Evolutionary conservation across 257 asterid genomes (phyloP).

Genomic region (Gynochthodes officinalis): DNA sequence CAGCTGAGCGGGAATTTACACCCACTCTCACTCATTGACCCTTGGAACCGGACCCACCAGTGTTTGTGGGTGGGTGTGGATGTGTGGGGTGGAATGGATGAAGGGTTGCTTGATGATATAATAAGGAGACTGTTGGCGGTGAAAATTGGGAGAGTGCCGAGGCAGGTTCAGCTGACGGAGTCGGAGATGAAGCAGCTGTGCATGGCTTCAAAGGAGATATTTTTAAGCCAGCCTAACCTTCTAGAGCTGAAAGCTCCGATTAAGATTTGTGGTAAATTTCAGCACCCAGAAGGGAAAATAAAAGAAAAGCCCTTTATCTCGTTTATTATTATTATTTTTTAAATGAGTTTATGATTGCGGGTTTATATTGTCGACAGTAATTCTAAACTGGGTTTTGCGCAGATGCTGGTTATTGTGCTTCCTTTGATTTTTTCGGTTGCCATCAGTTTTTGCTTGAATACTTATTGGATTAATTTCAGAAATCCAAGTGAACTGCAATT

Average conservation of each 20-base stretch:
- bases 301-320: background rate
- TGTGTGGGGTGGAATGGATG: slow-evolving; percentile 22
- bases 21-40: slow-evolving; percentile 1
- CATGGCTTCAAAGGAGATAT: slow-evolving; percentile 24
- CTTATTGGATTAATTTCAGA: background rate
- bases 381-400: background rate
- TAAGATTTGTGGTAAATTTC: slow-evolving; percentile 31
- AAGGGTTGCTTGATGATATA: slow-evolving; percentile 29
- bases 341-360: too few relatives aligned
- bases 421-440: background rate
- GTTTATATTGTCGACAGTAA: background rate
- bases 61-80: background rate
- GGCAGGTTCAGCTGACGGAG: slow-evolving; percentile 31
- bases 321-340: background rate
- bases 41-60: too few relatives aligned
- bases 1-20: slow-evolving; percentile 19
- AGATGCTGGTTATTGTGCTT: background rate
- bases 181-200: slow-evolving; percentile 32
- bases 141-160: slow-evolving; percentile 29
- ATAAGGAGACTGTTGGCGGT: slow-evolving; percentile 25
- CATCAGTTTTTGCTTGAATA: background rate
- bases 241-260: slow-evolving; percentile 35
- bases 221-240: slow-evolving; percentile 34
- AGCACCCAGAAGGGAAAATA: background rate
- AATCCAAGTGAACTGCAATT: background rate